phyloP scores from a whole-genome alignment of 306 rosid genomes.

The Dryas alaskensis region DNA sequence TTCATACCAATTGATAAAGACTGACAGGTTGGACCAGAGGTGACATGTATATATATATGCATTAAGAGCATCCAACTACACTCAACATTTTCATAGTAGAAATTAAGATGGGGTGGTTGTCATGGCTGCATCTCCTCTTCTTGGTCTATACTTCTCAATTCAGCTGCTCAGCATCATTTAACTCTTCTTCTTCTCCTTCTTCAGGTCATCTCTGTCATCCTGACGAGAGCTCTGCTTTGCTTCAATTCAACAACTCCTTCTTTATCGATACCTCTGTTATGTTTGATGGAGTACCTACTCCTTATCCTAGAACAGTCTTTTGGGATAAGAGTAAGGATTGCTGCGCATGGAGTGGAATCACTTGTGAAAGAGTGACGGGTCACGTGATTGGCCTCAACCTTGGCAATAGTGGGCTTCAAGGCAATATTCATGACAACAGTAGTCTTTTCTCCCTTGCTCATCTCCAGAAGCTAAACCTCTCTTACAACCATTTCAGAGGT shows the following conservation, averaged over 20 bases:
- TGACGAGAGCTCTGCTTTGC: no score
- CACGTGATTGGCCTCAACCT: no score
- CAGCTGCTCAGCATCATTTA: not conserved
- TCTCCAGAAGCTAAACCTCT: not conserved
- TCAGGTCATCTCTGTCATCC: no score
- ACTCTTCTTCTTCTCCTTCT: no score
- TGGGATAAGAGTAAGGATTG: no score
- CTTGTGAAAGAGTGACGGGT: no score
- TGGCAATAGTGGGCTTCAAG: not conserved
- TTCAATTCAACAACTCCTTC: no score
- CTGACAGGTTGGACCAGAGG: no score
- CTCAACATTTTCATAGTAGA: not conserved
- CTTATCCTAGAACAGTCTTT: not conserved
- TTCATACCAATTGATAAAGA: no score
- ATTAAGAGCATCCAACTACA: not conserved
- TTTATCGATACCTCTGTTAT: no score
- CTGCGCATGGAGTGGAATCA: no score
- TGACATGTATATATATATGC: not conserved
- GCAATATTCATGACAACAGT: slow-evolving; percentile 16
- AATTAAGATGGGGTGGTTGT: not conserved
- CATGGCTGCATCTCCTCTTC: not conserved
- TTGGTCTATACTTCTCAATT: not conserved
- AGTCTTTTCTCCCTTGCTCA: slow-evolving; percentile 11
- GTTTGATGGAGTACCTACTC: no score
- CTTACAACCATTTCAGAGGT: slow-evolving; percentile 10